Percentiles rank a stretch among this genome's conserved stretches.
Evolutionary conservation across 163 green algal species (phyloP).

Genomic region (Scenedesmus sp.): DNA sequence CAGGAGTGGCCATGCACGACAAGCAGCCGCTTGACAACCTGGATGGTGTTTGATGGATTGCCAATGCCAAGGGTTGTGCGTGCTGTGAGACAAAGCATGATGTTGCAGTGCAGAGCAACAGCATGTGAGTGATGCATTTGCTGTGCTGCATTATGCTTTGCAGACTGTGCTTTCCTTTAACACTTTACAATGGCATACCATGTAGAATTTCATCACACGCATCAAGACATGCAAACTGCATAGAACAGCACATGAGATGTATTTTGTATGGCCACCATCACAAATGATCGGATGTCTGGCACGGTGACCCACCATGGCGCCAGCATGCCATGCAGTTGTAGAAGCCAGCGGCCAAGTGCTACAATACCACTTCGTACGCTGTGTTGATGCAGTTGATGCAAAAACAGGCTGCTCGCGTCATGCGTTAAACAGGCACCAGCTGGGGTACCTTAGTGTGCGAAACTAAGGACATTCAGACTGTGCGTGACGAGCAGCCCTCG

Average conservation of each 20-base stretch:
- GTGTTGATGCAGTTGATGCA: neutral
- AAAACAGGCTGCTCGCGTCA: neutral
- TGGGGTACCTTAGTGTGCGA: neutral
- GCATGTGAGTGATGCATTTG: no score
- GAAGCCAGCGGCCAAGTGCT: neutral
- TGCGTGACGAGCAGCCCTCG: neutral
- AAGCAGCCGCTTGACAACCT: neutral
- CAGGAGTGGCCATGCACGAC: slow-evolving; percentile 17
- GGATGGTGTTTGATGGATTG: neutral
- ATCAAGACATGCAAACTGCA: no score
- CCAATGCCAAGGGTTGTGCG: neutral
- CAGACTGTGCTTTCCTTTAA: no score
- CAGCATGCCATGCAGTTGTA: neutral
- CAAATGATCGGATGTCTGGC: no score
- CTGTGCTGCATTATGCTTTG: no score
- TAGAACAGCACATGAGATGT: no score
- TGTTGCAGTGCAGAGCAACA: neutral
- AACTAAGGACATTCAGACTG: neutral
- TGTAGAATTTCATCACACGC: no score
- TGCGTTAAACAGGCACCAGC: no score
- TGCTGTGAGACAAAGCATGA: neutral
- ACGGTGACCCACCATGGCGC: neutral
- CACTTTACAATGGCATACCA: no score
- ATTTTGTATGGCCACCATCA: no score
- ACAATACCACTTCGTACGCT: neutral